Evolutionary conservation across 2,329 filamentous ascomycete species (phyloP).

Genomic region (Xylariaceae sp.): DNA sequence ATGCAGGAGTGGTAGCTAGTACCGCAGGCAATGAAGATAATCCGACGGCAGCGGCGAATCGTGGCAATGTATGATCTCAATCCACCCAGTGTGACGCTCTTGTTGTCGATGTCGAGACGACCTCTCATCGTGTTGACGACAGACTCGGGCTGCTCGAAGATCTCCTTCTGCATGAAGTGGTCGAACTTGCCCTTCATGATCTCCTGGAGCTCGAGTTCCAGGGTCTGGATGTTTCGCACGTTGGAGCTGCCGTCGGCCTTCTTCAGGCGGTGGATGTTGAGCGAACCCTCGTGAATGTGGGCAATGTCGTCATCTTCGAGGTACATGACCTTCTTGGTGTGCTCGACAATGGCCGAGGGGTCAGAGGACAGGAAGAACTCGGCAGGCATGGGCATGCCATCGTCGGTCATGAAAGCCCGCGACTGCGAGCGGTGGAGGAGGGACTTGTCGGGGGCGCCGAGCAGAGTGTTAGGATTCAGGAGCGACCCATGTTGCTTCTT

Average conservation of each 20-base stretch:
- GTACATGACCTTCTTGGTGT: constrained; percentile 99
- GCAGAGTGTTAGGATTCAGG: constrained; percentile 56
- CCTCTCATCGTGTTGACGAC: constrained; percentile 99
- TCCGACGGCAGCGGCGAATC: constrained; percentile 90
- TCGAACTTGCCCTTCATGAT: constrained; percentile 99
- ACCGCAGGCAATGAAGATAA: constrained; percentile 98
- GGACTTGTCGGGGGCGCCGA: constrained; percentile 93
- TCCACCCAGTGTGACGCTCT: constrained; percentile 90
- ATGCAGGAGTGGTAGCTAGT: constrained; percentile 99
- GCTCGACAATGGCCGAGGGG: constrained; percentile 95
- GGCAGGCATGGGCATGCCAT: constrained; percentile 93
- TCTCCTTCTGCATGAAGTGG: constrained; percentile 99
- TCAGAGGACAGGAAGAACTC: constrained; percentile 99
- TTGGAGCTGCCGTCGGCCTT: constrained; percentile 97
- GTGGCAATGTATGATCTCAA: constrained; percentile 93
- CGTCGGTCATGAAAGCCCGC: constrained; percentile 96
- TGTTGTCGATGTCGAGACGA: constrained; percentile 87
- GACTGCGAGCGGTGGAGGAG: constrained; percentile 98
- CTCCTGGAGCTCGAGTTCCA: constrained; percentile 98
- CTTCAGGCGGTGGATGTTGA: constrained; percentile 97
- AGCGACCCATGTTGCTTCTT: constrained; percentile 76
- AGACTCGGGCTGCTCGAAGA: constrained; percentile 99
- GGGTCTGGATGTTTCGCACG: constrained; percentile 94
- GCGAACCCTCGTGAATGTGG: constrained; percentile 96
- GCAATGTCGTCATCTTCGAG: constrained; percentile 99